Evolutionary conservation across 208 protist genomes (phyloP).

Genomic region (Angomonas deanei): DNA sequence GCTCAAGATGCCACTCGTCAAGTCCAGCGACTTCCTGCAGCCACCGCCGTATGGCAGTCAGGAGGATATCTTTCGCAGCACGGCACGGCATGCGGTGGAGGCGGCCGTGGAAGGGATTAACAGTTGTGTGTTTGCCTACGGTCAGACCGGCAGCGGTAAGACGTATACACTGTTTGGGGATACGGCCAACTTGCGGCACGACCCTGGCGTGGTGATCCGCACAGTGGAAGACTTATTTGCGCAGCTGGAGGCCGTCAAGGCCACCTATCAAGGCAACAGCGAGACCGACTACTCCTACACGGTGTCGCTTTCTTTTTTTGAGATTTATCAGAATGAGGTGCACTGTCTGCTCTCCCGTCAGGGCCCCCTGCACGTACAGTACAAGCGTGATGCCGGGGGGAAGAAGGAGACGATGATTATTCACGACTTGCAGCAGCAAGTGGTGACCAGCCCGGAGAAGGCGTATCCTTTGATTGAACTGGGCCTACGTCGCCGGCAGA

Average conservation of each 20-base stretch:
- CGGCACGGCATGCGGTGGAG: constrained; percentile 60
- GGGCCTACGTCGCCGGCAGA: constrained; percentile 77
- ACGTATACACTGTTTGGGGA: constrained; percentile 85
- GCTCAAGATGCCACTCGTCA: constrained; percentile 58
- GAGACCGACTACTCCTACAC: constrained; percentile 54
- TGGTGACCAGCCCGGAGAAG: constrained; percentile 41
- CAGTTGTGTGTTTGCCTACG: constrained; percentile 84
- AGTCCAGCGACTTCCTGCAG: constrained; percentile 58
- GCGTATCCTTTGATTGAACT: constrained; percentile 68
- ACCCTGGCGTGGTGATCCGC: constrained; percentile 72
- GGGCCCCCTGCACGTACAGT: constrained; percentile 59
- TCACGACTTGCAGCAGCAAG: constrained; percentile 51
- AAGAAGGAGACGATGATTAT: constrained; percentile 66
- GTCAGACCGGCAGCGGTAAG: constrained; percentile 83
- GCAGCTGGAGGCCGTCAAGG: constrained; percentile 42
- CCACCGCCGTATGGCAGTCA: constrained; percentile 60
- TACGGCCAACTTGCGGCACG: constrained; percentile 37
- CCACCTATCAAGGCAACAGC: constrained; percentile 18
- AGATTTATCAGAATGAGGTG: constrained; percentile 80
- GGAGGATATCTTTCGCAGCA: constrained; percentile 65
- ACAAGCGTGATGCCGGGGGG: constrained; percentile 30
- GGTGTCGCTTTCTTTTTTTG: constrained; percentile 67
- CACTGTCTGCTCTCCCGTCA: constrained; percentile 68
- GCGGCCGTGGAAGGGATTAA: constrained; percentile 83
- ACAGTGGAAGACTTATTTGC: constrained; percentile 59